Evolutionary conservation across 2,329 filamentous ascomycete species (phyloP).

Genomic region (Arthrobotrys megalospora): DNA sequence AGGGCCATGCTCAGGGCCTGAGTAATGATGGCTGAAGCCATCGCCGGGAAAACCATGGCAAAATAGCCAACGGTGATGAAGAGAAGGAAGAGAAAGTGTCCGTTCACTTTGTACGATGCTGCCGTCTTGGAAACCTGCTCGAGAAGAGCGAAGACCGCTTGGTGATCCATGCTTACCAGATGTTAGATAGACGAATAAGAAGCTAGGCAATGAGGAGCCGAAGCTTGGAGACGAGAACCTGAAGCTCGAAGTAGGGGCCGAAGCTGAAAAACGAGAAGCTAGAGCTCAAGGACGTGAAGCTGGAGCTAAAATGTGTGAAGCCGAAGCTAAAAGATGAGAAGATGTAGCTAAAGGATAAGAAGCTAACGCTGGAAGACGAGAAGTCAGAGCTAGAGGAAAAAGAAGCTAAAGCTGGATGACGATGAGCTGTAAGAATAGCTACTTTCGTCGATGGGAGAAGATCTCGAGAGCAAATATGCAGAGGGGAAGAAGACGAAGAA

Average conservation of each 20-base stretch:
- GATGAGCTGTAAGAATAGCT: not conserved
- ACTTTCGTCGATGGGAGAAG: not conserved
- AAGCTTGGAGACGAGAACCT: not conserved
- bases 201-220: not conserved
- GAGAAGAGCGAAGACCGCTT: not conserved
- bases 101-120: not conserved
- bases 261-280: not conserved
- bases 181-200: not conserved
- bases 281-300: not conserved
- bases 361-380: too few relatives aligned
- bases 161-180: not conserved
- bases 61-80: constrained; percentile 15
- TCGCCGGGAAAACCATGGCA: not conserved
- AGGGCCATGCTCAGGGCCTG: constrained; percentile 13
- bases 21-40: not conserved
- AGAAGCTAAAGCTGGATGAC: not conserved
- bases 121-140: not conserved
- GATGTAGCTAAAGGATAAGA: too few relatives aligned
- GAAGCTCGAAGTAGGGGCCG: not conserved
- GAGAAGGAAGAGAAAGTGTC: constrained; percentile 9
- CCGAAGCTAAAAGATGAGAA: not conserved
- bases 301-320: too few relatives aligned
- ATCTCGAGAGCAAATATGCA: not conserved
- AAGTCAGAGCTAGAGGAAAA: not conserved
- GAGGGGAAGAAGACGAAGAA: not conserved